A percentile compares a stretch with the other conserved stretches of the same genome.
Evolutionary conservation across 208 protist species (phyloP).

Genomic region (Trypanosoma mega): DNA sequence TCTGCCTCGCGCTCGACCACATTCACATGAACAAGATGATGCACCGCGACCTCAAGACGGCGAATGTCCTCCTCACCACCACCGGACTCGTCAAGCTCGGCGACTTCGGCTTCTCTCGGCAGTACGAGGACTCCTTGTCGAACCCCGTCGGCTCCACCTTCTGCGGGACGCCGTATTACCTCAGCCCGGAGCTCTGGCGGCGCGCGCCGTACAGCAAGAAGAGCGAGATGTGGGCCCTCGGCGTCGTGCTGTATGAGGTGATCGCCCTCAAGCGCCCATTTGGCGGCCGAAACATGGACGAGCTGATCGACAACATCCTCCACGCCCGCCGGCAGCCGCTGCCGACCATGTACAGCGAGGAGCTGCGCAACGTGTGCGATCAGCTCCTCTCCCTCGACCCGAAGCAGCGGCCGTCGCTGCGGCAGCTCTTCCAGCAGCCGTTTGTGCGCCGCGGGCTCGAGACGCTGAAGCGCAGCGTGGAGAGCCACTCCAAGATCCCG

Average conservation of each 20-base stretch:
- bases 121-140: slow-evolving; percentile 85
- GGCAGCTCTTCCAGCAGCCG: slow-evolving; percentile 62
- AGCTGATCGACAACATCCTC: slow-evolving; percentile 85
- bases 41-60: slow-evolving; percentile 88
- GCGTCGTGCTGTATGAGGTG: slow-evolving; percentile 85
- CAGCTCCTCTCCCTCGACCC: slow-evolving; percentile 64
- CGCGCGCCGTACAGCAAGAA: slow-evolving; percentile 93
- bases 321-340: slow-evolving; percentile 50
- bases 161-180: slow-evolving; percentile 91
- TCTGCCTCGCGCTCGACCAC: slow-evolving; percentile 83
- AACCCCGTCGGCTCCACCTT: slow-evolving; percentile 86
- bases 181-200: slow-evolving; percentile 92
- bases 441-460: slow-evolving; percentile 62
- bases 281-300: slow-evolving; percentile 80
- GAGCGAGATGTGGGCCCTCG: slow-evolving; percentile 92
- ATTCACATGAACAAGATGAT: slow-evolving; percentile 90
- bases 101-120: slow-evolving; percentile 85
- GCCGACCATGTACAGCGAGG: slow-evolving; percentile 40
- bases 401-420: slow-evolving; percentile 54
- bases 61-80: slow-evolving; percentile 84
- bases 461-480: slow-evolving; percentile 75
- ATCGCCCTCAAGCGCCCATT: slow-evolving; percentile 84
- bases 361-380: slow-evolving; percentile 54
- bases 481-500: slow-evolving; percentile 69
- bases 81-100: slow-evolving; percentile 84